Percentiles rank a stretch among this genome's conserved stretches.
Evolutionary conservation across 306 rosid genomes (phyloP).

Genomic region (Abrus pulchellus): DNA sequence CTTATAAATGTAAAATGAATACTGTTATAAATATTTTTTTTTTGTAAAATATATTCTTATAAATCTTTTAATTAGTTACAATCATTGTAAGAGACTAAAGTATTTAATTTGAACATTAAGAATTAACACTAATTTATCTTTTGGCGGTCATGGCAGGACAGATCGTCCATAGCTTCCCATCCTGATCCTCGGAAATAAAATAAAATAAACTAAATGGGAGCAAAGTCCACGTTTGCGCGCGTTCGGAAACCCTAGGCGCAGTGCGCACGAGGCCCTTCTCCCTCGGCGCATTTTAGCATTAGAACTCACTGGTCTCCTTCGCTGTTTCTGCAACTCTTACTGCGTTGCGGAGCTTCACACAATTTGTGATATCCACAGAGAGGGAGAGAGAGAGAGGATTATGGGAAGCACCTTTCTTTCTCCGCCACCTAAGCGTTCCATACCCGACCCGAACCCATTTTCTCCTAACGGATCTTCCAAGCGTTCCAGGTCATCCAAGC

Average conservation of each 20-base stretch:
- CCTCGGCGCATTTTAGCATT: slow-evolving; percentile 45
- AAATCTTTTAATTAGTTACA: too few relatives aligned
- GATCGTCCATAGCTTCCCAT: too few relatives aligned
- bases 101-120: too few relatives aligned
- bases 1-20: too few relatives aligned
- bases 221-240: slow-evolving; percentile 26
- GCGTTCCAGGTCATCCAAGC: slow-evolving; percentile 71
- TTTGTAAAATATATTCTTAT: too few relatives aligned
- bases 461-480: slow-evolving; percentile 65
- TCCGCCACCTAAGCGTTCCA: slow-evolving; percentile 78
- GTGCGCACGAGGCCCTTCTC: slow-evolving; percentile 30
- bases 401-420: slow-evolving; percentile 82
- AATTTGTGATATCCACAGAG: not conserved
- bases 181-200: too few relatives aligned
- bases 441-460: slow-evolving; percentile 55
- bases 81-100: too few relatives aligned
- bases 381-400: slow-evolving; percentile 29
- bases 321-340: slow-evolving; percentile 5
- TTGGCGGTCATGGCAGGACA: too few relatives aligned
- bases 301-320: not conserved
- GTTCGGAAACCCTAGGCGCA: slow-evolving; percentile 45
- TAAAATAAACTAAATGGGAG: not conserved
- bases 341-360: not conserved
- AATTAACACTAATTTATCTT: too few relatives aligned
- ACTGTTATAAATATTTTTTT: too few relatives aligned